phyloP scores from a whole-genome alignment of 495 filamentous ascomycete species.

The Usnea hakonensis region DNA sequence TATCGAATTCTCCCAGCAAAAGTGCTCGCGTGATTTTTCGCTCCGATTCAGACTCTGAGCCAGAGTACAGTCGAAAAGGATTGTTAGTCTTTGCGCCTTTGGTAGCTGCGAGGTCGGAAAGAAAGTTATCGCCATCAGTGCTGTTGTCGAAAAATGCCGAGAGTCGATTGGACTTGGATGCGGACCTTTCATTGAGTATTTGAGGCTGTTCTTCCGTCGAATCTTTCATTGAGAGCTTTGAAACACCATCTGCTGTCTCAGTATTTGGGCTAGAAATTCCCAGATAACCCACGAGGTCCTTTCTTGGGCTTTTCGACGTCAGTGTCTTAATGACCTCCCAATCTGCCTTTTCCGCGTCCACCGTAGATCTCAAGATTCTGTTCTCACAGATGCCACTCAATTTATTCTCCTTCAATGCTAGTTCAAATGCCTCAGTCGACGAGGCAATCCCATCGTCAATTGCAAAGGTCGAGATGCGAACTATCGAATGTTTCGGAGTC shows the following conservation, averaged over 20 bases:
- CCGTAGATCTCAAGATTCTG: conserved; percentile 62
- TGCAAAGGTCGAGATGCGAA: conserved; percentile 80
- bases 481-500: conserved; percentile 49
- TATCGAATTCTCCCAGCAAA: conserved; percentile 83
- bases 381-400: conserved; percentile 70
- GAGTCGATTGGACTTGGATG: conserved; percentile 52
- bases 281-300: conserved; percentile 75
- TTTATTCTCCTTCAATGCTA: conserved; percentile 68
- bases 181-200: conserved; percentile 35
- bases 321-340: conserved; percentile 93
- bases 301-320: conserved; percentile 69
- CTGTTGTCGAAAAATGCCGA: conserved; percentile 78
- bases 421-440: conserved; percentile 80
- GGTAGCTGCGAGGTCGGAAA: conserved; percentile 64
- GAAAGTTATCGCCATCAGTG: conserved; percentile 71
- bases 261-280: conserved; percentile 63
- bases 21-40: conserved; percentile 79
- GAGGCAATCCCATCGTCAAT: conserved; percentile 77
- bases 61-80: conserved; percentile 78
- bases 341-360: conserved; percentile 86
- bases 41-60: conserved; percentile 72
- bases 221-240: conserved; percentile 46
- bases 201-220: conserved; percentile 35
- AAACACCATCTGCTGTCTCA: conserved; percentile 42
- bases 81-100: conserved; percentile 77